phyloP scores from a whole-genome alignment of 768 basidiomycete genomes.

The Galerina marginata region DNA sequence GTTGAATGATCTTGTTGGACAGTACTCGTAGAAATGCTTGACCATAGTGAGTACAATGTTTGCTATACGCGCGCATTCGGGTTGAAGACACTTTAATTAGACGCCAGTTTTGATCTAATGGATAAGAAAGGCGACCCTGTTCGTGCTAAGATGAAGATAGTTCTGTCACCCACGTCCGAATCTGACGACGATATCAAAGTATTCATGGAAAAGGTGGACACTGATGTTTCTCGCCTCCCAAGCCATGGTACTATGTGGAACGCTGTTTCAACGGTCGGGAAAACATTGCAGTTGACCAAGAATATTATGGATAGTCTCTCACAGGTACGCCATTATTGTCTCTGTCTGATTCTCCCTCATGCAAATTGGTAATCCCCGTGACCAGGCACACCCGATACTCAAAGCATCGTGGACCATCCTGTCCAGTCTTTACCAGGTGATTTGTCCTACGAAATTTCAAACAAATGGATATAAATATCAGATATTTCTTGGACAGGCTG shows the following conservation, averaged over 20 bases:
- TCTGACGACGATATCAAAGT: too few species aligned
- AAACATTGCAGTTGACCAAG: too few species aligned
- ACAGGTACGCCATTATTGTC: too few species aligned
- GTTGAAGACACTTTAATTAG: background rate
- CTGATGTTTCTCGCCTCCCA: too few species aligned
- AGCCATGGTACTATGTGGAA: too few species aligned
- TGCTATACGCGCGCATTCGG: background rate
- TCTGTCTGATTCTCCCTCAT: too few species aligned
- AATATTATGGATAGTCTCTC: too few species aligned
- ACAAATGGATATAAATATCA: background rate
- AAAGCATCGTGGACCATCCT: background rate
- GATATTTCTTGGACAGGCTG: background rate
- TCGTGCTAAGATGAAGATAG: background rate
- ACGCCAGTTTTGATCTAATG: background rate
- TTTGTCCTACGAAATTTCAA: background rate
- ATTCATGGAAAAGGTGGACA: too few species aligned
- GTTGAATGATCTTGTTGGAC: background rate
- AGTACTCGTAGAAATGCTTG: background rate
- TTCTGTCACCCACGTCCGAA: background rate
- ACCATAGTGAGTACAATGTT: background rate
- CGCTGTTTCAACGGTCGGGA: too few species aligned
- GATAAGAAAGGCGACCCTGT: background rate
- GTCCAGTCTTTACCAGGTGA: background rate
- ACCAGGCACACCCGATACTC: slow-evolving; percentile 3
- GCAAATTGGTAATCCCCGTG: too few species aligned